A percentile compares a stretch with the other conserved stretches of the same genome.
Conservation (phyloP, 805 yeast species). For the Cyberlindnera suaveolens region DNA sequence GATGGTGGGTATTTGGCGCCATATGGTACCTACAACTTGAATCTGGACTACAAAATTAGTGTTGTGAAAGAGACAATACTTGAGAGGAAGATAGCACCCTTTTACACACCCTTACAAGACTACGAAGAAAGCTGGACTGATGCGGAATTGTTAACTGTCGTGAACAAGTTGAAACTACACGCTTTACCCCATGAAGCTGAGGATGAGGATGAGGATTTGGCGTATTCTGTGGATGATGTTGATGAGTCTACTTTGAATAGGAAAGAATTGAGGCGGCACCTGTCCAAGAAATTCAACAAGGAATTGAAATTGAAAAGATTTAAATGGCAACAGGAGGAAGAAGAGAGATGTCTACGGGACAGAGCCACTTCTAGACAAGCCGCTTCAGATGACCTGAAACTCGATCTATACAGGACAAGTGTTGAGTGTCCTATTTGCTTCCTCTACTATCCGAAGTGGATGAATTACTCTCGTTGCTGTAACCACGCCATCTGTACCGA, state of each 20-base stretch:
- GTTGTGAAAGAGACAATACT: conserved; percentile 68
- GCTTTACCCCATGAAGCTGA: conserved; percentile 42
- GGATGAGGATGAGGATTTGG: conserved; percentile 56
- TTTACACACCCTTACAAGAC: conserved; percentile 84
- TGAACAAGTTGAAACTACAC: conserved; percentile 51
- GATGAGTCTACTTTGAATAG: conserved; percentile 31
- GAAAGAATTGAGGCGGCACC: conserved; percentile 40
- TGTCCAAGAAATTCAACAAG: conserved; percentile 31
- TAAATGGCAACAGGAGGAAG: conserved; percentile 31
- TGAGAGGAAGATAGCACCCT: conserved; percentile 76
- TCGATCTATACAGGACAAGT: conserved; percentile 59
- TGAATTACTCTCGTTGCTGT: conserved; percentile 84
- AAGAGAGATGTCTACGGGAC: conserved; percentile 27
- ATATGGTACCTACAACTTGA: conserved; percentile 73
- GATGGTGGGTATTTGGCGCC: conserved; percentile 96
- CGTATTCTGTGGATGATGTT: conserved; percentile 50
- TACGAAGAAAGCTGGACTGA: conserved; percentile 68
- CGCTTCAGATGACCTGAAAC: conserved; percentile 37
- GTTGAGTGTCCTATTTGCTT: conserved; percentile 94
- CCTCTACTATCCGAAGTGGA: conserved; percentile 68
- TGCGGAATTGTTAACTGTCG: conserved; percentile 49
- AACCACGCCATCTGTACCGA: conserved; percentile 91
- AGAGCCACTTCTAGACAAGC: conserved; percentile 31
- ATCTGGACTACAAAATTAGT: conserved; percentile 65
- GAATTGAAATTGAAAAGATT: conserved; percentile 35